These are phyloP conservation scores for Aspergillus cristatus DNA, from an alignment of 495 filamentous ascomycete species.

Conservation along the genomic window DNA sequence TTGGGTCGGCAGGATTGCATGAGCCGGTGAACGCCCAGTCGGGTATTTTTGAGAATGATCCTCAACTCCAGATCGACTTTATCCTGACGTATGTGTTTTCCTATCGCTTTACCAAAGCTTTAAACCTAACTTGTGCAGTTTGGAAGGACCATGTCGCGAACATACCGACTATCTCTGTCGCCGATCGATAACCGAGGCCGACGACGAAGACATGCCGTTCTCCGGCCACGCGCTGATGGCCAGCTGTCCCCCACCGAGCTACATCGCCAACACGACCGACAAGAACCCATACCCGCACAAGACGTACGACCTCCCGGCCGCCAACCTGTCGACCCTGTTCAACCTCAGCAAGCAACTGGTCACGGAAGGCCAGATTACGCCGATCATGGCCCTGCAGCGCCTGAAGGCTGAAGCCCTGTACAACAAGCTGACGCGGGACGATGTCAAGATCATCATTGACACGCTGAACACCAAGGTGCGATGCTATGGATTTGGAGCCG, in stretches of 20 bases:
- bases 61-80: slow-evolving; percentile 86
- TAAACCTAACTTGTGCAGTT: slow-evolving; percentile 47
- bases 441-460: slow-evolving; percentile 64
- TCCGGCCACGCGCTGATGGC: slow-evolving; percentile 88
- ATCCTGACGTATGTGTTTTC: slow-evolving; percentile 74
- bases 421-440: slow-evolving; percentile 49
- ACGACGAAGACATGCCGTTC: slow-evolving; percentile 42
- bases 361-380: slow-evolving; percentile 91
- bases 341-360: slow-evolving; percentile 77
- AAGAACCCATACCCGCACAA: slow-evolving; percentile 35
- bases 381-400: slow-evolving; percentile 87
- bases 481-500: slow-evolving; percentile 78
- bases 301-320: slow-evolving; percentile 49
- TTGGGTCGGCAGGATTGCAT: slow-evolving; percentile 1
- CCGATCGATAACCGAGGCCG: slow-evolving; percentile 36
- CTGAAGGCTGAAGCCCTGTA: slow-evolving; percentile 65
- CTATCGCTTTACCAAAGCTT: background rate
- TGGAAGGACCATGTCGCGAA: slow-evolving; percentile 92
- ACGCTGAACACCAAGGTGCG: slow-evolving; percentile 71
- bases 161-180: slow-evolving; percentile 65
- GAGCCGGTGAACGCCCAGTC: slow-evolving; percentile 24
- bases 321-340: slow-evolving; percentile 68
- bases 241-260: slow-evolving; percentile 62
- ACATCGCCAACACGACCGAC: slow-evolving; percentile 33
- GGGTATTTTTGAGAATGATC: slow-evolving; percentile 62